Percentiles rank a stretch among this genome's conserved stretches.
Evolutionary conservation across 495 filamentous ascomycete species (phyloP).

Genomic region (Penicillium longicatenatum): DNA sequence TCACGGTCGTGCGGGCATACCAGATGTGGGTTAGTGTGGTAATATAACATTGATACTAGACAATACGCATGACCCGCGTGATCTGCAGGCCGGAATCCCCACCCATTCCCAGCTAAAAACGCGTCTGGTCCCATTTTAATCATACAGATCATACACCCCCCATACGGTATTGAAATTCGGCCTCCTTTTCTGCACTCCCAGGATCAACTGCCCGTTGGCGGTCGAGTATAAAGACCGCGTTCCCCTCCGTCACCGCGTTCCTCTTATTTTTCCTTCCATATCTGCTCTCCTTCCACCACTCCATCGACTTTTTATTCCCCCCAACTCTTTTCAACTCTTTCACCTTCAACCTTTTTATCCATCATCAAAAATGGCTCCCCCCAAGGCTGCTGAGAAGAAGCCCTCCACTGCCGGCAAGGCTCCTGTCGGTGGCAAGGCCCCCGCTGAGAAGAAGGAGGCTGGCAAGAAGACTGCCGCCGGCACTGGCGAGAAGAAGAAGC

Average conservation of each 20-base stretch:
- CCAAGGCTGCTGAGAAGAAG: constrained; percentile 95
- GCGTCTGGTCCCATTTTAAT: constrained; percentile 38
- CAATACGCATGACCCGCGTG: constrained; percentile 17
- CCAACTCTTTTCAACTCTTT: constrained; percentile 23
- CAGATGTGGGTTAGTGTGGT: constrained; percentile 35
- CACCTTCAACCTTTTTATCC: constrained; percentile 30
- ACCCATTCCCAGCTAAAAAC: constrained; percentile 14
- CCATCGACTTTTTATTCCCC: constrained; percentile 30
- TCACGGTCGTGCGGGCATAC: constrained; percentile 29
- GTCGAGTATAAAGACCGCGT: constrained; percentile 55
- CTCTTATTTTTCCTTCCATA: constrained; percentile 42
- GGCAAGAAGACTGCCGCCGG: constrained; percentile 96
- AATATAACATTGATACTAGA: constrained; percentile 21
- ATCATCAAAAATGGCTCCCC: constrained; percentile 83
- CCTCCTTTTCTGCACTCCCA: constrained; percentile 40
- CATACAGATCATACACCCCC: constrained; percentile 52
- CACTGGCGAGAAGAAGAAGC: constrained; percentile 99
- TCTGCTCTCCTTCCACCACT: constrained; percentile 37
- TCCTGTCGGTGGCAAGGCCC: constrained; percentile 79
- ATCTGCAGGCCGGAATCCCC: constrained; percentile 15
- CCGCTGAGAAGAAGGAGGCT: constrained; percentile 98
- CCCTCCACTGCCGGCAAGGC: constrained; percentile 96
- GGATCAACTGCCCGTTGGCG: constrained; percentile 48
- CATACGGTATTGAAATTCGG: constrained; percentile 55
- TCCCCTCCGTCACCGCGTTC: constrained; percentile 49